phyloP scores from a whole-genome alignment of 257 asterid genomes.

The Przewalskia tangutica region DNA sequence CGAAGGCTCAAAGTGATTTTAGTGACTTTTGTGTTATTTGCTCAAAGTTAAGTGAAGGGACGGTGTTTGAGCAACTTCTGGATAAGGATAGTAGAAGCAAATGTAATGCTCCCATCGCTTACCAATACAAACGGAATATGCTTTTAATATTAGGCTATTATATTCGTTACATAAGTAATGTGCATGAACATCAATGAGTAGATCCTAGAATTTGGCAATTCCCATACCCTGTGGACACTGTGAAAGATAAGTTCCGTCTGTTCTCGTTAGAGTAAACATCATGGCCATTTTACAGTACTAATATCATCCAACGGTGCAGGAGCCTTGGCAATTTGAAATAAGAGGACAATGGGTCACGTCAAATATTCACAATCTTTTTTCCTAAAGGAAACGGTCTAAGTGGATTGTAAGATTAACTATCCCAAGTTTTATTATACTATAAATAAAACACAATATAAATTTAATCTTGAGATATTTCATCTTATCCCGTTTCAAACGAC shows the following conservation, averaged over 20 bases:
- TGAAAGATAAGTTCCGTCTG: background rate
- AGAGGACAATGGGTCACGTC: background rate
- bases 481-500: no score
- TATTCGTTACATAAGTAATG: background rate
- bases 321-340: background rate
- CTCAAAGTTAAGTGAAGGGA: no score
- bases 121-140: background rate
- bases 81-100: background rate
- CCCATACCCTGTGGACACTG: background rate
- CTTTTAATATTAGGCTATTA: background rate
- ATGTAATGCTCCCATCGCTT: background rate
- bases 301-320: background rate
- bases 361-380: background rate
- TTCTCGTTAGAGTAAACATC: background rate
- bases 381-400: background rate
- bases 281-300: background rate
- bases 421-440: no score
- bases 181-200: background rate
- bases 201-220: background rate
- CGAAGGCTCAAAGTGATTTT: no score
- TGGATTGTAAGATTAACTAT: background rate
- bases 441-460: no score
- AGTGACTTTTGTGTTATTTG: no score
- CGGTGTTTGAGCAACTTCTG: background rate
- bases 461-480: no score